phyloP scores from a whole-genome alignment of 2,329 filamentous ascomycete species.

The Helotiales sp. region DNA sequence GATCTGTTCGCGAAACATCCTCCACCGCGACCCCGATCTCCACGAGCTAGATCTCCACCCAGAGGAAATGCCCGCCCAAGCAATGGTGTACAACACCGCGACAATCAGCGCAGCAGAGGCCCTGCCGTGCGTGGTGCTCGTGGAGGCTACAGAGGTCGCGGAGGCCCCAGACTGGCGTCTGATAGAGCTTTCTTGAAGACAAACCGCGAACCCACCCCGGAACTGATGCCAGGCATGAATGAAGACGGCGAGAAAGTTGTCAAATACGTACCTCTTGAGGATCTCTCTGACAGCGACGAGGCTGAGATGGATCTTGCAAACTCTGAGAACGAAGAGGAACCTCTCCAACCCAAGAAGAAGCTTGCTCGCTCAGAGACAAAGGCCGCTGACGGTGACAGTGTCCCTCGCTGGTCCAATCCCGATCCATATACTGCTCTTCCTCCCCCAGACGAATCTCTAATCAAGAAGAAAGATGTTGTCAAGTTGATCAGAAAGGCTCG shows the following conservation, averaged over 20 bases:
- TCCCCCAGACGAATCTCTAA: slow-evolving; percentile 69
- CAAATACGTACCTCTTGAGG: slow-evolving; percentile 55
- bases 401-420: slow-evolving; percentile 90
- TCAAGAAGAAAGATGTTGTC: slow-evolving; percentile 83
- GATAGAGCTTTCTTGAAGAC: slow-evolving; percentile 35
- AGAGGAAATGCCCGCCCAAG: slow-evolving; percentile 7
- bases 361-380: slow-evolving; percentile 40
- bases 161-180: slow-evolving; percentile 31
- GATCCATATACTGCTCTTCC: slow-evolving; percentile 90
- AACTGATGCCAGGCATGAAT: slow-evolving; percentile 37
- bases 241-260: slow-evolving; percentile 34
- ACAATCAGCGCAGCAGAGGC: slow-evolving; percentile 4
- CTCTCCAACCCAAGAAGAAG: slow-evolving; percentile 44
- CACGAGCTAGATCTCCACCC: slow-evolving; percentile 28
- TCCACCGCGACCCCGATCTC: slow-evolving; percentile 21
- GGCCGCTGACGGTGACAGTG: slow-evolving; percentile 42
- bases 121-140: slow-evolving; percentile 14
- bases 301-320: slow-evolving; percentile 56
- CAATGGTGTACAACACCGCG: slow-evolving; percentile 10
- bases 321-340: slow-evolving; percentile 44
- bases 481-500: slow-evolving; percentile 90
- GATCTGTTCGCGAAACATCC: too few species aligned
- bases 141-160: slow-evolving; percentile 30
- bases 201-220: slow-evolving; percentile 38
- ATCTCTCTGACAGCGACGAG: slow-evolving; percentile 63